Conservation (phyloP, 257 asterid species). For the Anisodus tanguticus region DNA sequence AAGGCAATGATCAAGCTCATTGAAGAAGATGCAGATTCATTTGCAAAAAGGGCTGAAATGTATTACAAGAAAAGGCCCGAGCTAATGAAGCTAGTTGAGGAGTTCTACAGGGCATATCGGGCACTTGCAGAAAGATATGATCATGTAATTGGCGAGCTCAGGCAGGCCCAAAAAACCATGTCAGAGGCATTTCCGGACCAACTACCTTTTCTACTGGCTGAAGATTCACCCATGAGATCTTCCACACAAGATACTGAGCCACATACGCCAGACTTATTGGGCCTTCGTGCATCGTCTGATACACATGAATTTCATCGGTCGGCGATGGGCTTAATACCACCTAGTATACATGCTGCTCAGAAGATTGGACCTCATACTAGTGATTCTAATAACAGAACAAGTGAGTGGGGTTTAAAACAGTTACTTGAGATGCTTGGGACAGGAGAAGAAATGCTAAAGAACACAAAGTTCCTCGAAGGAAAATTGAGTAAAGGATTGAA, state of each 20-base stretch:
- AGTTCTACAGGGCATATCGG: constrained; percentile 28
- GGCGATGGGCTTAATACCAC: constrained; percentile 25
- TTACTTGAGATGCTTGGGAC: constrained; percentile 55
- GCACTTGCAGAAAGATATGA: constrained; percentile 29
- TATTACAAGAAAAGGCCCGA: constrained; percentile 32
- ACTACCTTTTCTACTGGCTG: constrained; percentile 58
- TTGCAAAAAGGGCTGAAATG: constrained; percentile 34
- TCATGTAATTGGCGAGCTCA: constrained; percentile 81
- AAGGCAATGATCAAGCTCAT: constrained; percentile 29
- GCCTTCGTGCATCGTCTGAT: constrained; percentile 45
- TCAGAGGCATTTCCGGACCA: constrained; percentile 88
- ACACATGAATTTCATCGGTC: constrained; percentile 39
- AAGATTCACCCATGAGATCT: constrained; percentile 62
- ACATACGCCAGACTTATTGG: constrained; percentile 39
- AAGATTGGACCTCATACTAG: constrained; percentile 34
- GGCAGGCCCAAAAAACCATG: constrained; percentile 82
- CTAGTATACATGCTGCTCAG: constrained; percentile 21
- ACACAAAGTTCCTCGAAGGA: constrained; percentile 38
- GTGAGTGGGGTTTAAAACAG: constrained; percentile 55
- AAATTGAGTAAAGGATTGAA: constrained; percentile 27
- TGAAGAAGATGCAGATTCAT: constrained; percentile 31
- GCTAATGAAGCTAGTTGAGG: constrained; percentile 28
- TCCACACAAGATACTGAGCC: constrained; percentile 44
- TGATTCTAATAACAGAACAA: constrained; percentile 36
- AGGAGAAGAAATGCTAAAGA: constrained; percentile 30